Percentiles rank a stretch among this genome's conserved stretches.
phyloP scores from a whole-genome alignment of 768 basidiomycete genomes.

The Zangia roseola region DNA sequence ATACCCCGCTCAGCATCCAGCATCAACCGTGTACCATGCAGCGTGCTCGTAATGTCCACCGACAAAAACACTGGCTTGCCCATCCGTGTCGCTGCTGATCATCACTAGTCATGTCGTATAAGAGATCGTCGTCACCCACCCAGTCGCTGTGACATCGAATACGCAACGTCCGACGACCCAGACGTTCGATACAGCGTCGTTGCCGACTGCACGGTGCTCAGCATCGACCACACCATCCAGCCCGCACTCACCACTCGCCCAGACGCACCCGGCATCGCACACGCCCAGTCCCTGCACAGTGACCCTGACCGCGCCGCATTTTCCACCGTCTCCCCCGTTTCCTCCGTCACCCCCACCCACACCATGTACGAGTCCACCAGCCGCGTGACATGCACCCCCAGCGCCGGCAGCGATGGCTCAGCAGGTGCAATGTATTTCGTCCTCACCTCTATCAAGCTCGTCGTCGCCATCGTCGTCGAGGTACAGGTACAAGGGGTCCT shows the following conservation, averaged over 20 bases:
- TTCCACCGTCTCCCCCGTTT: constrained; percentile 41
- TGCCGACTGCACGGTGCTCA: constrained; percentile 35
- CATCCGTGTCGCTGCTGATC: constrained; percentile 57
- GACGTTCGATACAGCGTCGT: constrained; percentile 65
- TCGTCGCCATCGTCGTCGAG: constrained; percentile 5
- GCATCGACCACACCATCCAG: background rate
- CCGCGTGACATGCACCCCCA: constrained; percentile 65
- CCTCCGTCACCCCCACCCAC: constrained; percentile 69
- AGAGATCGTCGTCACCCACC: constrained; percentile 51
- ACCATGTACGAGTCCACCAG: constrained; percentile 78
- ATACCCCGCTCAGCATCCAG: constrained; percentile 63
- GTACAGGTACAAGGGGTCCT: too few species aligned
- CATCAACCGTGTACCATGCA: constrained; percentile 47
- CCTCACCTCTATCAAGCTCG: constrained; percentile 39
- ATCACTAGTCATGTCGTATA: background rate
- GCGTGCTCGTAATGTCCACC: constrained; percentile 55
- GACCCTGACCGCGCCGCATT: constrained; percentile 53
- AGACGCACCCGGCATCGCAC: constrained; percentile 63
- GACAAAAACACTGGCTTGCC: constrained; percentile 71
- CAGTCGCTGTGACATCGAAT: constrained; percentile 77
- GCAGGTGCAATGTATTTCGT: constrained; percentile 49
- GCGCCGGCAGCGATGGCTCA: constrained; percentile 51
- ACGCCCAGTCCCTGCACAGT: constrained; percentile 77
- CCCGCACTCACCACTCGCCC: constrained; percentile 23
- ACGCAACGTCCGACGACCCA: constrained; percentile 54